Percentiles rank a stretch among this genome's conserved stretches.
These are phyloP conservation scores for Kwoniella europaea DNA, from an alignment of 768 basidiomycete species.

Conservation along the genomic window DNA sequence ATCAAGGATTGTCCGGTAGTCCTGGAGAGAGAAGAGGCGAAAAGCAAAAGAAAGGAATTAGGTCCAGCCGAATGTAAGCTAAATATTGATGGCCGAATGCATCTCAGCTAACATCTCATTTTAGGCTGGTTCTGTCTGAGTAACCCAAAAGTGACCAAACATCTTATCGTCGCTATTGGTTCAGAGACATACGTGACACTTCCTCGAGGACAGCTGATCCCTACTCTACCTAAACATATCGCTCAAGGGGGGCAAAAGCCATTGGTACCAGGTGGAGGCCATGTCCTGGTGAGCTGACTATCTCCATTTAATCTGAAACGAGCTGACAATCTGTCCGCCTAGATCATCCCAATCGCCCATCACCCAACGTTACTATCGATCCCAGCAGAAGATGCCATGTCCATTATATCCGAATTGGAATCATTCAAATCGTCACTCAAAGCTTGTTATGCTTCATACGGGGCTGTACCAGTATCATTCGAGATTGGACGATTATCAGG, in stretches of 20 bases:
- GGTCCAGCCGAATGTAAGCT: slow-evolving; percentile 74
- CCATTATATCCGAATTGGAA: slow-evolving; percentile 80
- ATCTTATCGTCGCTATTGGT: slow-evolving; percentile 93
- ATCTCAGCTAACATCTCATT: slow-evolving; percentile 25
- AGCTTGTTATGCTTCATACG: slow-evolving; percentile 72
- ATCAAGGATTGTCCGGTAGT: slow-evolving; percentile 80
- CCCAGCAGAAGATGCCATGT: slow-evolving; percentile 73
- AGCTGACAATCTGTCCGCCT: slow-evolving; percentile 12
- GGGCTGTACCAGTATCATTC: slow-evolving; percentile 74
- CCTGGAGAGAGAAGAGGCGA: slow-evolving; percentile 64
- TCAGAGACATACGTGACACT: slow-evolving; percentile 90
- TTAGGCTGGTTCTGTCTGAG: slow-evolving; percentile 96
- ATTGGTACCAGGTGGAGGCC: slow-evolving; percentile 88
- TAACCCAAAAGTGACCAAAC: slow-evolving; percentile 91
- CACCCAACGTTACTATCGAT: slow-evolving; percentile 85
- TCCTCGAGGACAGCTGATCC: slow-evolving; percentile 93
- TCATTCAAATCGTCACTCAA: slow-evolving; percentile 78
- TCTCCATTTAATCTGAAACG: neutral
- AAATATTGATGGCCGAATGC: too few relatives aligned
- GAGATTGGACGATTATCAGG: slow-evolving; percentile 83
- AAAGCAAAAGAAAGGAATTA: slow-evolving; percentile 61
- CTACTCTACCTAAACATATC: slow-evolving; percentile 62
- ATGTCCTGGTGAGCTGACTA: slow-evolving; percentile 76
- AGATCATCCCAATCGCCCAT: slow-evolving; percentile 71
- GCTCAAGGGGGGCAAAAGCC: slow-evolving; percentile 58